Conservation (phyloP, 2,329 filamentous ascomycete species). For the Aspergillus ustus region DNA sequence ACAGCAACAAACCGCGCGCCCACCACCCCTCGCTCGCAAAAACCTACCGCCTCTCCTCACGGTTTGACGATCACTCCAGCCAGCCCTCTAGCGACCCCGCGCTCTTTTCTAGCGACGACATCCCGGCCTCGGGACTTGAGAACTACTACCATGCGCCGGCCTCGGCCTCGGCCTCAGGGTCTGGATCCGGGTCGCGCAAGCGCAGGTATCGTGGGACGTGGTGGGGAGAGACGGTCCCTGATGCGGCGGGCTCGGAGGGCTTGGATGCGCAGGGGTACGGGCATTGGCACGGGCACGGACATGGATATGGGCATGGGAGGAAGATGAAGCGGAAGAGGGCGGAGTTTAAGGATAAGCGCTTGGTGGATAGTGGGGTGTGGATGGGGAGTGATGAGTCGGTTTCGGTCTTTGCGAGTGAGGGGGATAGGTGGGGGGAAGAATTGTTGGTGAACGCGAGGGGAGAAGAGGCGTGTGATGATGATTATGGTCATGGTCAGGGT, state of each 20-base stretch:
- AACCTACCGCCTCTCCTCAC: conserved; percentile 31
- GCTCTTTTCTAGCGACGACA: conserved; percentile 54
- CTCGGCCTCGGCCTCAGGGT: conserved; percentile 10
- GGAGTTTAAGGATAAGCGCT: conserved; percentile 49
- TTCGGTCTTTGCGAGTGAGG: conserved; percentile 36
- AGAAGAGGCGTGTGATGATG: conserved; percentile 19
- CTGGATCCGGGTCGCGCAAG: conserved; percentile 33
- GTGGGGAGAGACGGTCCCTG: conserved; percentile 42
- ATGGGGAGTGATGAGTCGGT: conserved; percentile 53
- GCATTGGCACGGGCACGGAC: conserved; percentile 17
- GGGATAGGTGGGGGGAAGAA: conserved; percentile 47
- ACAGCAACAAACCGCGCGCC: neutral
- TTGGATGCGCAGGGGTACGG: neutral
- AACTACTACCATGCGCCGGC: conserved; percentile 47
- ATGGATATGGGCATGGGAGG: conserved; percentile 30
- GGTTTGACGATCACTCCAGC: conserved; percentile 42
- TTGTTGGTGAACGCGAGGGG: conserved; percentile 36
- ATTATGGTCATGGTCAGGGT: neutral
- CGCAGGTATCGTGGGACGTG: conserved; percentile 51
- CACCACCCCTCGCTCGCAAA: conserved; percentile 26
- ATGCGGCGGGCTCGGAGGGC: neutral
- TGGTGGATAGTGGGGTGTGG: conserved; percentile 54
- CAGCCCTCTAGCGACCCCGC: conserved; percentile 51
- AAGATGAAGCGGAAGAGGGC: conserved; percentile 44
- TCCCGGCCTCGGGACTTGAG: conserved; percentile 50